Conservation (phyloP, 192 early-diverging fungal species). For the Entomortierella lignicola region DNA sequence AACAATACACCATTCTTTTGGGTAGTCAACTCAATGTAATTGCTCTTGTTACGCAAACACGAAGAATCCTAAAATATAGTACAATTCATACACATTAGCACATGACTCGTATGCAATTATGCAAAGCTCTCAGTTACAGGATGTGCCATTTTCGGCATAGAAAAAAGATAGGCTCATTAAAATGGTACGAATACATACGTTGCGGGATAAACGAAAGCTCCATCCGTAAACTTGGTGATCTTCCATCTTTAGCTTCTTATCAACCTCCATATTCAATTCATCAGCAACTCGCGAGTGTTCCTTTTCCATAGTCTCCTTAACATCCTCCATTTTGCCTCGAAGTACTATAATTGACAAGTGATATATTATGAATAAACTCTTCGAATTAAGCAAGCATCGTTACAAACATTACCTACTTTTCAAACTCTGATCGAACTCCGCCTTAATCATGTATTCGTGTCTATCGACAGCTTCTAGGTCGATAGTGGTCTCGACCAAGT, state of each 20-base stretch:
- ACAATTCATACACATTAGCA: not conserved
- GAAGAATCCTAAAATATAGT: constrained; percentile 65
- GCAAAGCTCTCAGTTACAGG: no score
- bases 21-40: constrained; percentile 88
- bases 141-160: no score
- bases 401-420: constrained; percentile 60
- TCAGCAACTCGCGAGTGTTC: constrained; percentile 63
- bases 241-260: constrained; percentile 93
- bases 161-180: not conserved
- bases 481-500: constrained; percentile 91
- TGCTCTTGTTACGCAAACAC: constrained; percentile 73
- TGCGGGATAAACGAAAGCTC: constrained; percentile 82
- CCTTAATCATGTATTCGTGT: constrained; percentile 90
- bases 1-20: constrained; percentile 92
- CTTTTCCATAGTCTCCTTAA: constrained; percentile 38
- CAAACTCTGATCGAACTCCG: constrained; percentile 83
- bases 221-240: constrained; percentile 84
- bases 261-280: constrained; percentile 78
- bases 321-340: constrained; percentile 33
- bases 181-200: constrained; percentile 42
- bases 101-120: not conserved
- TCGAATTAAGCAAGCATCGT: not conserved
- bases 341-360: constrained; percentile 23
- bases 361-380: not conserved
- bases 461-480: constrained; percentile 86